These are phyloP conservation scores for Oehlia diaphana DNA, from an alignment of 192 early-diverging fungal genomes.

Conservation along the genomic window DNA sequence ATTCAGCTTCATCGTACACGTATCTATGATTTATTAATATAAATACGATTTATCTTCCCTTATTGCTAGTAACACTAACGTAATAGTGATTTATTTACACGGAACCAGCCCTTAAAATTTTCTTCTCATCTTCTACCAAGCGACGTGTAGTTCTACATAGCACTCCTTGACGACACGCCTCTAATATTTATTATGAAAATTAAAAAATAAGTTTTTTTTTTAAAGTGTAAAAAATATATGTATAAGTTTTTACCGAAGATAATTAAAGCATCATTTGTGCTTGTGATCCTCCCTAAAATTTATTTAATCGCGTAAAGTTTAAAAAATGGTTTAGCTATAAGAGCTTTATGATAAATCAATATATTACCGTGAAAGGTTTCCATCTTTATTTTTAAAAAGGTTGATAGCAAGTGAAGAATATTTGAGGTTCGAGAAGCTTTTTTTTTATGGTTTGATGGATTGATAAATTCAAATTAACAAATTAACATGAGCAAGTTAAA, in stretches of 20 bases:
- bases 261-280: not conserved
- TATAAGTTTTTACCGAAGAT: constrained; percentile 10
- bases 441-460: too few species aligned
- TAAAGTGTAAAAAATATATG: not conserved
- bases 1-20: constrained; percentile 44
- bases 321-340: not conserved
- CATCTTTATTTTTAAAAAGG: too few species aligned
- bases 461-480: too few species aligned
- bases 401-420: too few species aligned
- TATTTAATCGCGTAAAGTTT: not conserved
- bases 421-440: too few species aligned
- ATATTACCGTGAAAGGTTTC: too few species aligned
- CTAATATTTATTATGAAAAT: not conserved
- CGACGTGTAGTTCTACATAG: constrained; percentile 34
- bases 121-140: constrained; percentile 32
- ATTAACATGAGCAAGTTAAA: too few species aligned
- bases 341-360: too few species aligned
- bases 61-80: not conserved
- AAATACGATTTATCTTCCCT: not conserved
- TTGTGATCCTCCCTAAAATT: not conserved
- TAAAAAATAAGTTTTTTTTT: not conserved
- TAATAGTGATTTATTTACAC: not conserved
- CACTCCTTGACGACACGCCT: constrained; percentile 41
- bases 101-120: not conserved
- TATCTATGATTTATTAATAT: constrained; percentile 30